Percentiles rank a stretch among this genome's conserved stretches.
phyloP scores from a whole-genome alignment of 2,329 filamentous ascomycete species.

The Metarhizium humberi region DNA sequence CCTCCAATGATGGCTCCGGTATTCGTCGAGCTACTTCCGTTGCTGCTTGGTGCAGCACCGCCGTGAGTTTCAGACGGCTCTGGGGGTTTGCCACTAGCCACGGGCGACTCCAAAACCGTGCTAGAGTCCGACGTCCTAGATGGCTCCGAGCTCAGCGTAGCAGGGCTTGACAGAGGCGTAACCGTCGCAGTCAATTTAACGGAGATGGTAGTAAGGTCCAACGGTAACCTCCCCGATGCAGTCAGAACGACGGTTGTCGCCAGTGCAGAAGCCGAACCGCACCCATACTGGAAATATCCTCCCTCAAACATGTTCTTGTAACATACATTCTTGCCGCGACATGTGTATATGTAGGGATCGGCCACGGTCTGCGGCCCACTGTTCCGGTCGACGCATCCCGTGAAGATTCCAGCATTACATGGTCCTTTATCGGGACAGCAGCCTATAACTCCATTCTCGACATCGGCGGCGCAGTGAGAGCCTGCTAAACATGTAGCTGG shows the following conservation, averaged over 20 bases:
- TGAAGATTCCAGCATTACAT: conserved; percentile 48
- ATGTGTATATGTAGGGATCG: conserved; percentile 50
- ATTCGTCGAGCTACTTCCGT: conserved; percentile 19
- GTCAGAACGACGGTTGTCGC: conserved; percentile 39
- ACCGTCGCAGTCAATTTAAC: conserved; percentile 31
- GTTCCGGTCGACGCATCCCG: conserved; percentile 44
- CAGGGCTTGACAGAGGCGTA: conserved; percentile 29
- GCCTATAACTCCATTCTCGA: conserved; percentile 38
- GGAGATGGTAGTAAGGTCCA: conserved; percentile 28
- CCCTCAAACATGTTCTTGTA: conserved; percentile 47
- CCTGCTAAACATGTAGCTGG: conserved; percentile 49
- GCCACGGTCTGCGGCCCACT: conserved; percentile 39
- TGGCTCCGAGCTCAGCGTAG: conserved; percentile 25
- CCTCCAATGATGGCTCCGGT: conserved; percentile 46
- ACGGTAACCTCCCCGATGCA: conserved; percentile 28
- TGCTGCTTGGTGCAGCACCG: conserved; percentile 18
- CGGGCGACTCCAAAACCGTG: neutral
- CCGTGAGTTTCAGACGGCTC: conserved; percentile 9
- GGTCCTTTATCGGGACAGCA: conserved; percentile 43
- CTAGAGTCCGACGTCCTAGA: conserved; percentile 5
- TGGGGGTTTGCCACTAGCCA: conserved; percentile 3
- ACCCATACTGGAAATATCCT: conserved; percentile 48
- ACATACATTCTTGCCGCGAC: conserved; percentile 40
- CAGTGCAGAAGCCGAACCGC: conserved; percentile 37
- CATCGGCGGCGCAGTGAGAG: conserved; percentile 49